These are phyloP conservation scores for Zygosaccharomyces lentus DNA, from an alignment of 805 yeast genomes.

Conservation along the genomic window DNA sequence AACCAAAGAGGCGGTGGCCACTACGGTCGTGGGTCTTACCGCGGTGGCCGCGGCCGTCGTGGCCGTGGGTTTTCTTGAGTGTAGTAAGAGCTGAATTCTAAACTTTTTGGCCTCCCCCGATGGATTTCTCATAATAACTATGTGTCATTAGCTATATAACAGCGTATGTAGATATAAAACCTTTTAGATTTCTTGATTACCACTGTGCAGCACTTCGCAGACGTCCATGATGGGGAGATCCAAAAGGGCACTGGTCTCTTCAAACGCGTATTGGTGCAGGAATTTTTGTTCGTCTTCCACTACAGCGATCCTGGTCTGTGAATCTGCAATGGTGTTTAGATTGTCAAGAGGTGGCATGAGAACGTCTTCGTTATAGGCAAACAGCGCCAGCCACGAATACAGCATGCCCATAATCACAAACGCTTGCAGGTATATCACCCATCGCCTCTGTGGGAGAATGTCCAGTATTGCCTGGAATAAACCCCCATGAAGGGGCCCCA, in stretches of 20 bases:
- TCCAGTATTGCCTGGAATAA: constrained; percentile 41
- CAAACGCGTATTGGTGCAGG: constrained; percentile 41
- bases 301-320: constrained; percentile 42
- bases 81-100: neutral
- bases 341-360: constrained; percentile 58
- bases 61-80: constrained; percentile 6
- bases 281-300: constrained; percentile 20
- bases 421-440: constrained; percentile 81
- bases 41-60: constrained; percentile 11
- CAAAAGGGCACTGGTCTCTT: constrained; percentile 77
- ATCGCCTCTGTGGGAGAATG: constrained; percentile 84
- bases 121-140: constrained; percentile 3
- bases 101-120: neutral
- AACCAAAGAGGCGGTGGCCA: constrained; percentile 22
- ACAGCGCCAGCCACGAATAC: constrained; percentile 65
- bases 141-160: constrained; percentile 5
- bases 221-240: constrained; percentile 75
- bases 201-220: constrained; percentile 54
- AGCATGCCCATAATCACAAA: constrained; percentile 66
- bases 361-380: constrained; percentile 71
- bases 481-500: constrained; percentile 18
- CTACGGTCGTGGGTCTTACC: constrained; percentile 7
- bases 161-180: constrained; percentile 8
- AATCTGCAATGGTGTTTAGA: constrained; percentile 64
- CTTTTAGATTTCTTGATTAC: constrained; percentile 3